phyloP scores from a whole-genome alignment of 495 filamentous ascomycete species.

The Parachaetomium inaequale region DNA sequence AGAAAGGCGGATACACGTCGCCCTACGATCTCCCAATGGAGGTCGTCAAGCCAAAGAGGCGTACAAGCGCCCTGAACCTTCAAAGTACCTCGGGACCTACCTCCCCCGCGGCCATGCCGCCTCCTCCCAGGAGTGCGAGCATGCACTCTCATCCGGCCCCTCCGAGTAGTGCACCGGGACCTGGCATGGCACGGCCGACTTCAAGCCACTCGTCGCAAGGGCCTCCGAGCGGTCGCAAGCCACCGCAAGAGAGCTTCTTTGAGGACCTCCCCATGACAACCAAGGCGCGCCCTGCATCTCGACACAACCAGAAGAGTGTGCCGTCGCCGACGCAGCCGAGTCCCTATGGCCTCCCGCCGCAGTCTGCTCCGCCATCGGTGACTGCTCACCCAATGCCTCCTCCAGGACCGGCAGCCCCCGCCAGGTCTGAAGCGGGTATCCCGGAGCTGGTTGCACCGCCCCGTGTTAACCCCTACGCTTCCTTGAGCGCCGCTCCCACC shows the following conservation, averaged over 20 bases:
- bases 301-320: conserved; percentile 34
- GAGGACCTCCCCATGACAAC: conserved; percentile 75
- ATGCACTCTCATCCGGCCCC: conserved; percentile 44
- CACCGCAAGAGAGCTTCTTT: conserved; percentile 63
- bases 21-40: conserved; percentile 96
- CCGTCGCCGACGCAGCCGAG: conserved; percentile 40
- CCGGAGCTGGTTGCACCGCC: conserved; percentile 52
- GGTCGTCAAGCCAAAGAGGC: conserved; percentile 61
- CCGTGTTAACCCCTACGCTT: conserved; percentile 60
- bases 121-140: conserved; percentile 62
- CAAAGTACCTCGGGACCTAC: conserved; percentile 33
- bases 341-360: conserved; percentile 31
- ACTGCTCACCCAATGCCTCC: conserved; percentile 17
- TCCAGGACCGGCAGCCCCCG: conserved; percentile 28
- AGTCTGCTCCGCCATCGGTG: conserved; percentile 32
- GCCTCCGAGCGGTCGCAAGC: conserved; percentile 26
- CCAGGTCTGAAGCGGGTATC: conserved; percentile 25
- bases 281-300: conserved; percentile 52
- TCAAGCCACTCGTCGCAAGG: conserved; percentile 36
- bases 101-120: conserved; percentile 40
- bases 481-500: conserved; percentile 38
- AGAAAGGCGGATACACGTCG: conserved; percentile 87
- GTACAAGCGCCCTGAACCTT: conserved; percentile 45
- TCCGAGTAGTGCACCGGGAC: conserved; percentile 31
- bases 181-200: conserved; percentile 30